These are phyloP conservation scores for Fusarium denticulatum DNA, from an alignment of 2,329 filamentous ascomycete species.

Conservation along the genomic window DNA sequence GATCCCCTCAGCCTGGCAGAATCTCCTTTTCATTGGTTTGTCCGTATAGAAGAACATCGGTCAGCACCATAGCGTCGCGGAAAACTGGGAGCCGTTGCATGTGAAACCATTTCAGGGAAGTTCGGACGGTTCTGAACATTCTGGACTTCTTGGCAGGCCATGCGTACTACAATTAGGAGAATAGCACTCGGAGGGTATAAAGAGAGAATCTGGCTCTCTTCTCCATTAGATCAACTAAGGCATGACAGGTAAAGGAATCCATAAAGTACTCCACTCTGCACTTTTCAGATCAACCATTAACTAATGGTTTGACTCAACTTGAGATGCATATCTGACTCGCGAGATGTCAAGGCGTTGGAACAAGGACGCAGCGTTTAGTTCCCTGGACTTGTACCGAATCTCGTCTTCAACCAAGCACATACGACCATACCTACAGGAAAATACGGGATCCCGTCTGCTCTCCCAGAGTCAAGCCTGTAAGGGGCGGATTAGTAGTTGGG, in stretches of 20 bases:
- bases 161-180: background rate
- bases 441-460: background rate
- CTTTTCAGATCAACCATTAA: background rate
- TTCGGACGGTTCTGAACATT: background rate
- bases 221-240: background rate
- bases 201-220: background rate
- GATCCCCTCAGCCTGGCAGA: background rate
- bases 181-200: background rate
- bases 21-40: background rate
- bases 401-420: rapidly evolving
- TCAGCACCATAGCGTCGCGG: background rate
- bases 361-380: background rate
- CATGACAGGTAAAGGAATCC: rapidly evolving
- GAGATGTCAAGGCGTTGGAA: too few species aligned
- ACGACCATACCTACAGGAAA: background rate
- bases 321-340: rapidly evolving
- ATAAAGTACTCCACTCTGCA: background rate
- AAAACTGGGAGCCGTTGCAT: background rate
- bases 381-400: rapidly evolving
- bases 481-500: background rate
- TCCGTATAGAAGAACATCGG: background rate
- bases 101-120: background rate
- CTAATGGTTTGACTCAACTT: rapidly evolving
- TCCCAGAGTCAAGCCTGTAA: background rate
- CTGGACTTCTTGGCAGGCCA: background rate